phyloP scores from a whole-genome alignment of 768 basidiomycete genomes.

The Xerocomellus intermedius region DNA sequence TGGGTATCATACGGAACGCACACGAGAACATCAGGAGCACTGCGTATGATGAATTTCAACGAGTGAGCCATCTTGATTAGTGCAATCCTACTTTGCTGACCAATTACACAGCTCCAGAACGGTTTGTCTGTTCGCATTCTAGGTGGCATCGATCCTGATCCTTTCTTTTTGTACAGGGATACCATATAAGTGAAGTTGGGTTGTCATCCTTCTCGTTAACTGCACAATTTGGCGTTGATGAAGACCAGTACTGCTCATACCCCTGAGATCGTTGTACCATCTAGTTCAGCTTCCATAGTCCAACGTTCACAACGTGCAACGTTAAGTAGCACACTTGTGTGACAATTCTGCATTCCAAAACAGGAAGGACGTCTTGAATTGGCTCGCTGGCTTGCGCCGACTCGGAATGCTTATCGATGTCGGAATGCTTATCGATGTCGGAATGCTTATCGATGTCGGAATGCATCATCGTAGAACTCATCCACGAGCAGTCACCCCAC shows the following conservation, averaged over 20 bases:
- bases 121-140: conserved; percentile 30
- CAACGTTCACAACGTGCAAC: background rate
- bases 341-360: conserved; percentile 5
- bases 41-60: conserved; percentile 94
- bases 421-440: conserved; percentile 10
- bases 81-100: conserved; percentile 3
- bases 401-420: conserved; percentile 13
- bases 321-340: background rate
- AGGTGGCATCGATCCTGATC: background rate
- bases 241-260: background rate
- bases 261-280: background rate
- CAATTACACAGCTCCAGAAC: conserved; percentile 43
- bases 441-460: conserved; percentile 9
- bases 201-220: background rate
- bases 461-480: background rate
- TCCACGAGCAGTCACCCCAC: background rate
- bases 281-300: conserved; percentile 1
- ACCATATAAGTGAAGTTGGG: conserved; percentile 26
- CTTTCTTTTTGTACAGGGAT: conserved; percentile 23
- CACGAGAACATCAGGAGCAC: conserved; percentile 93
- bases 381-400: too few species aligned
- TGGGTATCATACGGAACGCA: conserved; percentile 83
- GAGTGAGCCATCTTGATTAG: conserved; percentile 46
- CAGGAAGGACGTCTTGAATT: background rate
- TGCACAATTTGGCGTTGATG: background rate